Percentiles rank a stretch among this genome's conserved stretches.
Evolutionary conservation across 2,329 filamentous ascomycete species (phyloP).

Genomic region (Pseudopithomyces chartarum): DNA sequence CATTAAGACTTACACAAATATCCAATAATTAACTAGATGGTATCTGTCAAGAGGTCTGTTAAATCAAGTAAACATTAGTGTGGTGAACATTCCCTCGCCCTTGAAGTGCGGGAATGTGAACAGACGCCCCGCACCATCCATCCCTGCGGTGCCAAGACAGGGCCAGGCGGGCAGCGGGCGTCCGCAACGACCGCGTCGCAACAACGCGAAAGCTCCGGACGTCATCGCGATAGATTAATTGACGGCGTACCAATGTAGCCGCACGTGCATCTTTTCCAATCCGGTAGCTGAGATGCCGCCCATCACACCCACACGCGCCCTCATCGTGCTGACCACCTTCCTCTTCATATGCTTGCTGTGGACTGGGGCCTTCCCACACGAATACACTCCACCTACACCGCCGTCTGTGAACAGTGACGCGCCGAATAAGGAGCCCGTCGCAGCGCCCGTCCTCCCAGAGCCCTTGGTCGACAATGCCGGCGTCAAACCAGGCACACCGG

Average conservation of each 20-base stretch:
- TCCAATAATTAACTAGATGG: too few species aligned
- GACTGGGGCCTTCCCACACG: slow-evolving; percentile 33
- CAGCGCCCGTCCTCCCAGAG: slow-evolving; percentile 24
- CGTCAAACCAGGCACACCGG: background rate
- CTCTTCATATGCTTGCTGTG: slow-evolving; percentile 39
- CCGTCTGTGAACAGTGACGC: slow-evolving; percentile 32
- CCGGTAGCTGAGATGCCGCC: slow-evolving; percentile 30
- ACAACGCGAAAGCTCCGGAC: background rate
- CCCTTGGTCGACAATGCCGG: slow-evolving; percentile 14
- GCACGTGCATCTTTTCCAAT: background rate
- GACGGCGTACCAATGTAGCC: slow-evolving; percentile 10
- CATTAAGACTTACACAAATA: too few species aligned
- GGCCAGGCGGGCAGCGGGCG: too few species aligned
- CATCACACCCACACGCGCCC: slow-evolving; percentile 39
- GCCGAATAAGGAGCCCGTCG: slow-evolving; percentile 23
- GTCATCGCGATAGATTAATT: background rate
- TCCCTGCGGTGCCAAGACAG: too few species aligned
- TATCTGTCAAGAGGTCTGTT: too few species aligned
- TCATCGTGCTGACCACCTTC: slow-evolving; percentile 29
- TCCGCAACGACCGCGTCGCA: background rate
- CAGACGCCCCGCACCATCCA: too few species aligned
- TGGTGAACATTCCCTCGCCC: too few species aligned
- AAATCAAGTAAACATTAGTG: too few species aligned
- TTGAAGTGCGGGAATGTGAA: too few species aligned
- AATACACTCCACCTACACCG: slow-evolving; percentile 19